Conservation (phyloP, 176 grass and related monocot species). For the Tuctoria greenei region DNA sequence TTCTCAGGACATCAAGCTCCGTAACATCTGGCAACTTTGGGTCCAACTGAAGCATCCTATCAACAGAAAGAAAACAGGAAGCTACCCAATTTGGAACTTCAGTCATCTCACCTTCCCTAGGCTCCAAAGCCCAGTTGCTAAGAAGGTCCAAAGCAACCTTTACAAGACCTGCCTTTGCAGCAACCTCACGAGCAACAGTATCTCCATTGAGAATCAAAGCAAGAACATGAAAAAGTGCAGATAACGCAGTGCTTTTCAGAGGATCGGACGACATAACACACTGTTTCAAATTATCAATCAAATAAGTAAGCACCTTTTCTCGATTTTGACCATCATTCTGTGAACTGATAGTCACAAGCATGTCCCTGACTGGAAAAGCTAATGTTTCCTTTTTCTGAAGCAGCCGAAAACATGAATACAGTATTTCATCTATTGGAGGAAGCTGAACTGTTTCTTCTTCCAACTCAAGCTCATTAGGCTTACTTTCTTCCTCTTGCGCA, state of each 20-base stretch:
- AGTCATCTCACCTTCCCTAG: slow-evolving; percentile 39
- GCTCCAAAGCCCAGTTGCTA: slow-evolving; percentile 60
- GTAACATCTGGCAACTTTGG: slow-evolving; percentile 79
- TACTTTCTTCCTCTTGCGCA: slow-evolving; percentile 61
- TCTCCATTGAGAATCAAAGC: slow-evolving; percentile 96
- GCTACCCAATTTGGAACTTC: slow-evolving; percentile 90
- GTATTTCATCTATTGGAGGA: slow-evolving; percentile 86
- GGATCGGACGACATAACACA: slow-evolving; percentile 44
- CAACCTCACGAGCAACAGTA: slow-evolving; percentile 68
- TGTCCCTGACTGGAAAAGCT: slow-evolving; percentile 89
- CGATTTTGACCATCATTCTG: slow-evolving; percentile 95
- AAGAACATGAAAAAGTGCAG: slow-evolving; percentile 85
- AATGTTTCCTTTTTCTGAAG: slow-evolving; percentile 79
- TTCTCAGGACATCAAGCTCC: slow-evolving; percentile 71
- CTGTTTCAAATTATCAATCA: slow-evolving; percentile 90
- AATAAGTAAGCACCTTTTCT: slow-evolving; percentile 72
- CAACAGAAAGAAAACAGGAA: slow-evolving; percentile 93
- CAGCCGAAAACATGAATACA: slow-evolving; percentile 71
- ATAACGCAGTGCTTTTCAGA: slow-evolving; percentile 52
- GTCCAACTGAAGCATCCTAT: slow-evolving; percentile 91
- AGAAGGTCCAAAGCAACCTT: slow-evolving; percentile 85
- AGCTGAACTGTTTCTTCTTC: slow-evolving; percentile 84
- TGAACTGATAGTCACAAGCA: slow-evolving; percentile 86
- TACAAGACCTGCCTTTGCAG: slow-evolving; percentile 66
- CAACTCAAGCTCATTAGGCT: slow-evolving; percentile 52